Percentiles rank a stretch among this genome's conserved stretches.
phyloP scores from a whole-genome alignment of 2,329 filamentous ascomycete genomes.

The Aureobasidium sp. region DNA sequence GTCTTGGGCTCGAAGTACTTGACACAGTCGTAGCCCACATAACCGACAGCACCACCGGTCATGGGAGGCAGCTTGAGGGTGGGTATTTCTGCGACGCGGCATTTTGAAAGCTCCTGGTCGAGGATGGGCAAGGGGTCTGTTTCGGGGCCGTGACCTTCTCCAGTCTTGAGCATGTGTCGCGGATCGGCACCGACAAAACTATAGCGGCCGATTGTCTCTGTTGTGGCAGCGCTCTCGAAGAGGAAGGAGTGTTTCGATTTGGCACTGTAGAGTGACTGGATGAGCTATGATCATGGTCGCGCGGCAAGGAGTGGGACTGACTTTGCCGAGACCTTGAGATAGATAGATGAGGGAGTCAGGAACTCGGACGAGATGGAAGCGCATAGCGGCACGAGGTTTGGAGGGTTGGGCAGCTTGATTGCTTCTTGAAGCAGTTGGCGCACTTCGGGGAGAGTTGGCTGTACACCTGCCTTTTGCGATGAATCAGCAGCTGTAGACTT shows the following conservation, averaged over 20 bases:
- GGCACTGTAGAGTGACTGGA: conserved; percentile 30
- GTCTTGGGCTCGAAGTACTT: conserved; percentile 97
- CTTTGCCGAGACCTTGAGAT: conserved; percentile 78
- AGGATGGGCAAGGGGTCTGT: conserved; percentile 77
- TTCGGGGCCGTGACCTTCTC: conserved; percentile 74
- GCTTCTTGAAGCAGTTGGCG: conserved; percentile 46
- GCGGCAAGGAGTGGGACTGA: conserved; percentile 37
- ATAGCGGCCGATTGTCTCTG: conserved; percentile 87
- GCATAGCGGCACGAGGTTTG: conserved; percentile 74
- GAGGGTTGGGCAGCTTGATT: conserved; percentile 45
- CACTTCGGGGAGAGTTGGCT: conserved; percentile 54
- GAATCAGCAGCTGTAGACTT: neutral
- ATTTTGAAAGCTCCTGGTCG: conserved; percentile 68
- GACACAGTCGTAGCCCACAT: conserved; percentile 96
- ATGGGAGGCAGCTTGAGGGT: conserved; percentile 74
- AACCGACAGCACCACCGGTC: conserved; percentile 88
- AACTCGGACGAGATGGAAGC: conserved; percentile 85
- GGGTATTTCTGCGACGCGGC: conserved; percentile 73
- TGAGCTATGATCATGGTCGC: conserved; percentile 14
- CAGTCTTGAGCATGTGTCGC: conserved; percentile 74
- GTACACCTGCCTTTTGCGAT: conserved; percentile 31
- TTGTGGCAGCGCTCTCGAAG: conserved; percentile 86
- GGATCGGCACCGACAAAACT: conserved; percentile 76
- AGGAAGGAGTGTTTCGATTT: conserved; percentile 79
- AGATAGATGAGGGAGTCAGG: conserved; percentile 88